These are phyloP conservation scores for Canna indica DNA, from an alignment of 176 grass and related monocot species.

Conservation along the genomic window DNA sequence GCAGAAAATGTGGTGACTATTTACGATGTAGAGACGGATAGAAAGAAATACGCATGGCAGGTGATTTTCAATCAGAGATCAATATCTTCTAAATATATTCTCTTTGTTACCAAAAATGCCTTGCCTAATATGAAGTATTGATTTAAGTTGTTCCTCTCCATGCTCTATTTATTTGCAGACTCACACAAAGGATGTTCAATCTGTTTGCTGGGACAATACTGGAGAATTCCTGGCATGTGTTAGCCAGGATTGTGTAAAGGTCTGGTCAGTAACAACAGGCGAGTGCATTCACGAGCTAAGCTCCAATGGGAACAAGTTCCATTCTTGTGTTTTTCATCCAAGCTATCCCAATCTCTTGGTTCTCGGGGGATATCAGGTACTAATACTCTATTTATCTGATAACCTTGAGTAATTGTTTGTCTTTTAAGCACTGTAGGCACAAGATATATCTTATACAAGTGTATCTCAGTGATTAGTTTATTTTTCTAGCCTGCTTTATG, in stretches of 20 bases:
- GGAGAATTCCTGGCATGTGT: conserved; percentile 79
- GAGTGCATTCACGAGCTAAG: conserved; percentile 87
- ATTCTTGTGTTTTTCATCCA: conserved; percentile 93
- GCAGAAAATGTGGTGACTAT: conserved; percentile 60
- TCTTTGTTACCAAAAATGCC: neutral
- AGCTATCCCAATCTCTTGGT: conserved; percentile 70
- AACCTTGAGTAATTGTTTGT: neutral
- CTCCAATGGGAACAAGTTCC: conserved; percentile 94
- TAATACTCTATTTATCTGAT: conserved; percentile 7
- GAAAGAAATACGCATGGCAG: conserved; percentile 62
- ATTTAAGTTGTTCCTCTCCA: neutral
- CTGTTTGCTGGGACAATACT: conserved; percentile 87
- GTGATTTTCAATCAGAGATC: conserved; percentile 27
- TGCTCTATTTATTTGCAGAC: conserved; percentile 36
- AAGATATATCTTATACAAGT: neutral
- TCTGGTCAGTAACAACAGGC: conserved; percentile 75
- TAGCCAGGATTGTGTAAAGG: conserved; percentile 91
- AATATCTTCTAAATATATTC: neutral
- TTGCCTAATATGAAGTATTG: neutral
- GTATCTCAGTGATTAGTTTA: neutral
- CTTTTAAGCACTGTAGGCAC: neutral
- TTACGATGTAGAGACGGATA: conserved; percentile 72
- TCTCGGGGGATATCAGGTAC: conserved; percentile 88
- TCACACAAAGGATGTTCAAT: conserved; percentile 73
- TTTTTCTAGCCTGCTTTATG: too few species aligned